These are phyloP conservation scores for Martensiomyces pterosporus DNA, from an alignment of 192 early-diverging fungal genomes.

Conservation along the genomic window DNA sequence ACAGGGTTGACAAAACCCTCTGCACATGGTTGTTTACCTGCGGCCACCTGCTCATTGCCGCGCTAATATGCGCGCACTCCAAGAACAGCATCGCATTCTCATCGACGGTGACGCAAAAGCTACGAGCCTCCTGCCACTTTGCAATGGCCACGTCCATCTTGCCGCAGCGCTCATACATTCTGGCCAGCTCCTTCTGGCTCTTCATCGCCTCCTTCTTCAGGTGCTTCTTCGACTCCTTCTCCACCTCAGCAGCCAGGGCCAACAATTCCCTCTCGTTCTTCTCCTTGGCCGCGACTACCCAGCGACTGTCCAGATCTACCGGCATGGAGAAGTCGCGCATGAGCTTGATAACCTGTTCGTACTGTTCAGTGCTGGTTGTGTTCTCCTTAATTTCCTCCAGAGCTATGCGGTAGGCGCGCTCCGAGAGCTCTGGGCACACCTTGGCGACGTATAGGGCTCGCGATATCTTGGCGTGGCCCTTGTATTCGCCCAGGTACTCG, in stretches of 20 bases:
- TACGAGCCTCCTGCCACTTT: slow-evolving; percentile 25
- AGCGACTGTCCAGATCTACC: not conserved
- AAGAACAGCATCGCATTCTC: slow-evolving; percentile 25
- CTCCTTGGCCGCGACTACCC: slow-evolving; percentile 4
- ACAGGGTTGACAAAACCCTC: slow-evolving; percentile 13
- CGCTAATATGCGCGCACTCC: slow-evolving; percentile 15
- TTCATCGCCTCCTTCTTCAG: slow-evolving; percentile 18
- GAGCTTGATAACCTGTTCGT: not conserved
- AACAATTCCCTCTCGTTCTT: slow-evolving; percentile 2
- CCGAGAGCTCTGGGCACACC: slow-evolving; percentile 13
- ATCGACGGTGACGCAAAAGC: slow-evolving; percentile 12
- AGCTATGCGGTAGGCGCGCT: slow-evolving; percentile 18
- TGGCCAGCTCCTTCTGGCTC: slow-evolving; percentile 13
- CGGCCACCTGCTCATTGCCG: slow-evolving; percentile 25
- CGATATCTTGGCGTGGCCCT: slow-evolving; percentile 15
- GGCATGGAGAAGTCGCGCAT: not conserved
- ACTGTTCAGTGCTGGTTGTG: slow-evolving; percentile 13
- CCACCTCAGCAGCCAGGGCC: not conserved
- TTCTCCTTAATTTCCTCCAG: slow-evolving; percentile 17
- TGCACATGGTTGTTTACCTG: slow-evolving; percentile 30
- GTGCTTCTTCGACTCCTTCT: not conserved
- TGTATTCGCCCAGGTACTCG: slow-evolving; percentile 32
- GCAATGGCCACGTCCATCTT: slow-evolving; percentile 19
- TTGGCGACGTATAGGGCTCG: slow-evolving; percentile 25
- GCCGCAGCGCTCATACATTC: slow-evolving; percentile 11